These are phyloP conservation scores for Nicotiana rustica DNA, from an alignment of 305 asterid species.

Conservation along the genomic window DNA sequence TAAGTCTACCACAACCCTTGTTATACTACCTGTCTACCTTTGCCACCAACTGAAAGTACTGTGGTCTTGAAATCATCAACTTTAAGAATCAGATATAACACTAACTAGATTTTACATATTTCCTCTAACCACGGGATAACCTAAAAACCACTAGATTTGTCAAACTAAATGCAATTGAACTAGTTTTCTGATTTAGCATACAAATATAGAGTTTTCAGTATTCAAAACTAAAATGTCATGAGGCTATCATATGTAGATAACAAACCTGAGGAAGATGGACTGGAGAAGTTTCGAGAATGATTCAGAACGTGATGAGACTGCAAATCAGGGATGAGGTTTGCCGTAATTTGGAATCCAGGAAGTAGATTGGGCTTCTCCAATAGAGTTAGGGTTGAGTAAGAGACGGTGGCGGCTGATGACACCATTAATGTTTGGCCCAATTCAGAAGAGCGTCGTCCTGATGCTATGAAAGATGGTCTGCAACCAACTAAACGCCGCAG, in stretches of 20 bases:
- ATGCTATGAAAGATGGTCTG: conserved; percentile 36
- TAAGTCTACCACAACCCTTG: not conserved
- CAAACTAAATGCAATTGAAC: conserved; percentile 6
- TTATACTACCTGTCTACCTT: no score
- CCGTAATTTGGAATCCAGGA: conserved; percentile 42
- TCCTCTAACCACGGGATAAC: not conserved
- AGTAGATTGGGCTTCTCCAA: conserved; percentile 48
- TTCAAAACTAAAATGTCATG: not conserved
- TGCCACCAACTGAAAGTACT: no score
- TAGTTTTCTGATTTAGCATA: conserved; percentile 2
- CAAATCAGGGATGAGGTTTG: conserved; percentile 29
- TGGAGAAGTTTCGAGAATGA: conserved; percentile 63
- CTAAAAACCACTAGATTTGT: not conserved
- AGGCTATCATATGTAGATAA: not conserved
- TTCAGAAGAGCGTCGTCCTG: conserved; percentile 46
- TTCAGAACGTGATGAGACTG: conserved; percentile 41
- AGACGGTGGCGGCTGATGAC: conserved; percentile 61
- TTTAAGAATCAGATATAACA: no score
- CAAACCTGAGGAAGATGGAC: conserved; percentile 69
- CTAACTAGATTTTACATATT: conserved; percentile 12
- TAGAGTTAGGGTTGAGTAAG: conserved; percentile 55
- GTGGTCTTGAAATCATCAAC: no score
- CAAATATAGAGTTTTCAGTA: not conserved
- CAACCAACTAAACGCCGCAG: conserved; percentile 57
- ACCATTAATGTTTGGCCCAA: conserved; percentile 52